Evolutionary conservation across 1,284 basidiomycete genomes (phyloP).

Genomic region (Spongispora temasekensis): DNA sequence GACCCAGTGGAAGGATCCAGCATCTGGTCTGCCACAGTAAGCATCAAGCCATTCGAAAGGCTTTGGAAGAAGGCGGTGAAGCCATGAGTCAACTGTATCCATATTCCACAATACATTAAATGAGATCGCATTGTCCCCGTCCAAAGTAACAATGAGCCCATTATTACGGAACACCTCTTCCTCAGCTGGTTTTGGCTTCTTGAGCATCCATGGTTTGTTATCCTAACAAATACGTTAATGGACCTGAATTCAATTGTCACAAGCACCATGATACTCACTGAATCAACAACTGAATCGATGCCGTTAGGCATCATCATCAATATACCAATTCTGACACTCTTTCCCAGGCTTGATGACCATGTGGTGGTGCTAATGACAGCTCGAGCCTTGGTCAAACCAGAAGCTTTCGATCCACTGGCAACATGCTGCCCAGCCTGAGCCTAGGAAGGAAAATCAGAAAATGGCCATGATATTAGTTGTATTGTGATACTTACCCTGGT

Average conservation of each 20-base stretch:
- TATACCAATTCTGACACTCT: background rate
- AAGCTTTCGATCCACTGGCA: too few species aligned
- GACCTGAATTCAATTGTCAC: background rate
- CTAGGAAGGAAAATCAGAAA: too few species aligned
- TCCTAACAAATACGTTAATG: background rate
- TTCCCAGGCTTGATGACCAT: background rate
- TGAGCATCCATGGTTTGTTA: background rate
- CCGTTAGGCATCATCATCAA: conserved; percentile 1
- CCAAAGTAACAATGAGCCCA: background rate
- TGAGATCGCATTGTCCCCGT: background rate
- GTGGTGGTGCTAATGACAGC: too few species aligned
- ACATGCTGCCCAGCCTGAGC: too few species aligned
- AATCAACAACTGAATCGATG: too few species aligned
- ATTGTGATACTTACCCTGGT: too few species aligned
- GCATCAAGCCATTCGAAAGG: conserved; percentile 8
- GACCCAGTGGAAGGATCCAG: background rate
- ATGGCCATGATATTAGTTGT: too few species aligned
- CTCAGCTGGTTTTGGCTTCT: background rate
- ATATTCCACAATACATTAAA: conserved; percentile 1
- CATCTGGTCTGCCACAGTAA: background rate
- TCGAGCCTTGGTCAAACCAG: too few species aligned
- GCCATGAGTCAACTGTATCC: background rate
- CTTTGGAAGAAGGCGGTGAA: conserved; percentile 2
- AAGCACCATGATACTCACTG: background rate
- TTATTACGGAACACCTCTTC: background rate